A percentile compares a stretch with the other conserved stretches of the same genome.
Conservation (phyloP, 805 yeast genomes). For the Candida sithepensis region DNA sequence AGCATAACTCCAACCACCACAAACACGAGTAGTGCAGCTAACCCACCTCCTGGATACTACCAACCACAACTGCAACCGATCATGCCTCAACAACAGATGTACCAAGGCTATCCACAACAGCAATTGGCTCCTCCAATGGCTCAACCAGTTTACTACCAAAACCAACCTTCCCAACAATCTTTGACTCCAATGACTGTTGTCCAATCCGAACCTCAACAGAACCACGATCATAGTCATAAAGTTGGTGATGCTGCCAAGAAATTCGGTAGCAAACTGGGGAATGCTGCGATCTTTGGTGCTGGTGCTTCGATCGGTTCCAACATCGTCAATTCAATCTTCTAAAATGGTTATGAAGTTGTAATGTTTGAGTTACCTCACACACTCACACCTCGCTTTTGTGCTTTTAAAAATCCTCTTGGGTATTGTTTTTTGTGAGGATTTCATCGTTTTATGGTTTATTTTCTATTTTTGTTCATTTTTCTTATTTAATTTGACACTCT, state of each 20-base stretch:
- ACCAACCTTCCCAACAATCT: slow-evolving; percentile 18
- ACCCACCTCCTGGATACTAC: slow-evolving; percentile 13
- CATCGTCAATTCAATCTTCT: slow-evolving; percentile 72
- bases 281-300: slow-evolving; percentile 97
- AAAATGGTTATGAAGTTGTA: slow-evolving; percentile 9
- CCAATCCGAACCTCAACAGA: slow-evolving; percentile 16
- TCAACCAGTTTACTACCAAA: slow-evolving; percentile 17
- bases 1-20: not conserved
- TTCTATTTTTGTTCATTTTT: no score
- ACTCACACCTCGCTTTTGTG: no score
- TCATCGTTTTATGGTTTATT: no score
- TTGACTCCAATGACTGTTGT: slow-evolving; percentile 20
- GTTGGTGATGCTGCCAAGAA: slow-evolving; percentile 41
- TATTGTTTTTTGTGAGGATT: no score
- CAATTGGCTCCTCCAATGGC: slow-evolving; percentile 7
- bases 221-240: slow-evolving; percentile 16
- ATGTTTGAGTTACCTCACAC: not conserved
- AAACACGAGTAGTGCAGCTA: no score
- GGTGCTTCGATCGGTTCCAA: slow-evolving; percentile 95
- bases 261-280: slow-evolving; percentile 83
- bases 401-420: no score
- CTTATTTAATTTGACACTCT: no score
- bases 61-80: slow-evolving; percentile 20
- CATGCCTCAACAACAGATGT: not conserved
- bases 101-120: not conserved